A percentile compares a stretch with the other conserved stretches of the same genome.
Conservation (phyloP, 495 filamentous ascomycete genomes). For the Penicillium canariense region DNA sequence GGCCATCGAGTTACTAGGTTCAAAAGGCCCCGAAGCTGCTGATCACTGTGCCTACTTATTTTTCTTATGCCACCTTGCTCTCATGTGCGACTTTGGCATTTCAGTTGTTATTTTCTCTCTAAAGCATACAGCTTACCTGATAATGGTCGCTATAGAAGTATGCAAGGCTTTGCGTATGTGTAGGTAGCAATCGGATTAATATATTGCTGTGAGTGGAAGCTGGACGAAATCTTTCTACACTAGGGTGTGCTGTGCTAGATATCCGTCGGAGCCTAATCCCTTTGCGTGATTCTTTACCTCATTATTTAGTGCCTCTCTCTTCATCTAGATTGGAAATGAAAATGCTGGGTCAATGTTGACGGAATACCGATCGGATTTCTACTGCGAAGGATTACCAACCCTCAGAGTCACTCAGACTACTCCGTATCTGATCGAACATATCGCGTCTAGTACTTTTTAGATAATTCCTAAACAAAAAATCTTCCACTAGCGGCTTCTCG, state of each 20-base stretch:
- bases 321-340: too few species aligned
- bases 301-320: too few species aligned
- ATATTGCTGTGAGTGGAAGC: conserved; percentile 25
- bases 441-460: too few species aligned
- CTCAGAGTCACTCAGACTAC: too few species aligned
- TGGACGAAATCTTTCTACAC: conserved; percentile 18
- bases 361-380: too few species aligned
- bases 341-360: too few species aligned
- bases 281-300: too few species aligned
- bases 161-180: conserved; percentile 29
- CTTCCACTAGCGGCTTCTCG: too few species aligned
- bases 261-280: too few species aligned
- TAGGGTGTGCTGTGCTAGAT: conserved; percentile 7
- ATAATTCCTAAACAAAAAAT: too few species aligned
- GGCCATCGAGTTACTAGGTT: not conserved
- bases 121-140: not conserved
- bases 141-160: conserved; percentile 14
- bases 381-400: too few species aligned
- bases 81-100: not conserved
- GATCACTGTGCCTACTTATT: not conserved
- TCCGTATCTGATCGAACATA: too few species aligned
- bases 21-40: not conserved
- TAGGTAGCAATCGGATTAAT: conserved; percentile 36
- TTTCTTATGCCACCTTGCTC: not conserved
- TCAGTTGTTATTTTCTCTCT: not conserved